A percentile compares a stretch with the other conserved stretches of the same genome.
Evolutionary conservation across 805 yeast genomes (phyloP).

Genomic region (Wickerhamomyces tratensis): DNA sequence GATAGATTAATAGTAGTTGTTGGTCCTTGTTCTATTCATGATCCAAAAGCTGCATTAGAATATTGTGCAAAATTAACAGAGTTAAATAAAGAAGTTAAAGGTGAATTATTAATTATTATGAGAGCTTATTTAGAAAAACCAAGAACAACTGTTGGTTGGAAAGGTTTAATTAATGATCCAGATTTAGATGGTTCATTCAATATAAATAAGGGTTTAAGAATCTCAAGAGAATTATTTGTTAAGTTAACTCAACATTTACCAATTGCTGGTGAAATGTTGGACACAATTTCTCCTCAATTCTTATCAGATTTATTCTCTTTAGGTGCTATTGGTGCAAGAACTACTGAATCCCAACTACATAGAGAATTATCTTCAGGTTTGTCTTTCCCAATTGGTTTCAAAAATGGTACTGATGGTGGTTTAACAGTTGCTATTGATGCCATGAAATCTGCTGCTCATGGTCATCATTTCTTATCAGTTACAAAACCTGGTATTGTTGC

Average conservation of each 20-base stretch:
- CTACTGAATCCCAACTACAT: constrained; percentile 96
- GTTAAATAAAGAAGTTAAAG: constrained; percentile 59
- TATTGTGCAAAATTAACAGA: constrained; percentile 65
- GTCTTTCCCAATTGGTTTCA: constrained; percentile 98
- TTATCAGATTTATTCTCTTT: constrained; percentile 82
- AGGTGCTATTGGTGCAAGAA: constrained; percentile 99
- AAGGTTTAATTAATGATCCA: constrained; percentile 95
- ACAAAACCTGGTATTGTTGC: constrained; percentile 97
- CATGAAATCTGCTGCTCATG: constrained; percentile 78
- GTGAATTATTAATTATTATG: constrained; percentile 82
- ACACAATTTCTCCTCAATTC: constrained; percentile 95
- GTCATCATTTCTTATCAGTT: constrained; percentile 95
- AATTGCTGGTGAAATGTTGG: constrained; percentile 96
- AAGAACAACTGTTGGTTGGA: constrained; percentile 99
- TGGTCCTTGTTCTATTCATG: constrained; percentile 97
- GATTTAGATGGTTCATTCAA: constrained; percentile 87
- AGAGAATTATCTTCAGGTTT: constrained; percentile 96
- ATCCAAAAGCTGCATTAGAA: constrained; percentile 79
- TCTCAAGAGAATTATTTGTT: constrained; percentile 76
- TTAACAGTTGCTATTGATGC: constrained; percentile 92
- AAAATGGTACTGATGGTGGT: constrained; percentile 97
- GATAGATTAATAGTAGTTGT: constrained; percentile 84
- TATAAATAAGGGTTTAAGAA: constrained; percentile 87
- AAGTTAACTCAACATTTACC: constrained; percentile 76
- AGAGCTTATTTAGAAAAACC: constrained; percentile 98